Evolutionary conservation across 2,329 filamentous ascomycete genomes (phyloP).

Genomic region (Botryotinia narcissicola): DNA sequence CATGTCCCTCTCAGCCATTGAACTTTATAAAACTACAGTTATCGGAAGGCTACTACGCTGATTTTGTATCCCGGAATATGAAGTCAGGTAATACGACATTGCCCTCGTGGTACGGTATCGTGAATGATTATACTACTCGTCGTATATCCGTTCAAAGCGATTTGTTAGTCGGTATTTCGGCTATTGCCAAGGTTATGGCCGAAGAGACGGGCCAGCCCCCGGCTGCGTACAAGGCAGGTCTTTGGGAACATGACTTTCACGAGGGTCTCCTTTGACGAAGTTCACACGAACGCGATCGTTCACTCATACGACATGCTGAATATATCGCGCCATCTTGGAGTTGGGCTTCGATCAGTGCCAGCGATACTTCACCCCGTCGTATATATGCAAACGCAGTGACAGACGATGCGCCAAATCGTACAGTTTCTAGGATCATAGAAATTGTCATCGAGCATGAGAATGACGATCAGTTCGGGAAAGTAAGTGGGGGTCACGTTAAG

Average conservation of each 20-base stretch:
- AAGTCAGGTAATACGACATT: fast-evolving
- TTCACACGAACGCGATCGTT: fast-evolving
- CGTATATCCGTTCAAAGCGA: neutral
- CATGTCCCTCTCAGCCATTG: neutral
- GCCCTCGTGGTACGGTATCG: neutral
- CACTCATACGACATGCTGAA: neutral
- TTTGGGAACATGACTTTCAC: neutral
- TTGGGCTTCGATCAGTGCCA: neutral
- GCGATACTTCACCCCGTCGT: neutral
- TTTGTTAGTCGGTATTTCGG: neutral
- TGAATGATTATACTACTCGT: neutral
- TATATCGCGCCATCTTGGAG: neutral
- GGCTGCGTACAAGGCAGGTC: neutral
- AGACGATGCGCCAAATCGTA: too few relatives aligned
- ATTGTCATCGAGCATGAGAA: fast-evolving
- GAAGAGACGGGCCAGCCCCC: neutral
- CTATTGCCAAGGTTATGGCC: fast-evolving
- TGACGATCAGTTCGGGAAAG: neutral
- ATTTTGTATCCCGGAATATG: neutral
- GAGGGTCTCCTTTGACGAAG: neutral
- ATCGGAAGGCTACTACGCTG: neutral
- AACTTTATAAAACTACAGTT: too few relatives aligned
- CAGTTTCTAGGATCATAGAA: neutral
- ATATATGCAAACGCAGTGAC: too few relatives aligned
- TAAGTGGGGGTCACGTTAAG: fast-evolving